These are phyloP conservation scores for Apophysomyces sp. DNA, from an alignment of 371 early-diverging fungal genomes.

Conservation along the genomic window DNA sequence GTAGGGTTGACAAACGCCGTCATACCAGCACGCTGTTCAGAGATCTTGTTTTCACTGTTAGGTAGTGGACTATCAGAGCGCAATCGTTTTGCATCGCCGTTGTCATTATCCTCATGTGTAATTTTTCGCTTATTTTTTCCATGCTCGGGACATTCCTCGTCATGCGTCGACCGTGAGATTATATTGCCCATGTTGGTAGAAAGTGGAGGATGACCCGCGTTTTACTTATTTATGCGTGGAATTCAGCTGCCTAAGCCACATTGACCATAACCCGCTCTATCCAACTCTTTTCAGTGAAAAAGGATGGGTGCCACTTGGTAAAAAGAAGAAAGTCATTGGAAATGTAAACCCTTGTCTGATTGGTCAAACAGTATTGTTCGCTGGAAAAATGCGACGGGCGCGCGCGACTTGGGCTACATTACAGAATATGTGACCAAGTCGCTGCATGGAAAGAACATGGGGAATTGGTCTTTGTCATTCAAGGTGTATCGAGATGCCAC, in stretches of 20 bases:
- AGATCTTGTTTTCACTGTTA: slow-evolving; percentile 3
- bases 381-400: slow-evolving; percentile 57
- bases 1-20: slow-evolving; percentile 63
- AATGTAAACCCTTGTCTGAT: background rate
- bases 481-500: slow-evolving; percentile 47
- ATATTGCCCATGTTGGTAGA: slow-evolving; percentile 5
- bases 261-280: background rate
- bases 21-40: slow-evolving; percentile 80
- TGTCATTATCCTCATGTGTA: slow-evolving; percentile 11
- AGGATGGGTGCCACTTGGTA: slow-evolving; percentile 41
- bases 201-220: background rate
- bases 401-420: slow-evolving; percentile 48
- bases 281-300: background rate
- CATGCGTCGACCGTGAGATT: slow-evolving; percentile 11
- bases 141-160: background rate
- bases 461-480: slow-evolving; percentile 47
- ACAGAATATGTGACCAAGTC: slow-evolving; percentile 50
- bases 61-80: background rate
- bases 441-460: slow-evolving; percentile 48
- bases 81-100: slow-evolving; percentile 11
- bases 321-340: background rate
- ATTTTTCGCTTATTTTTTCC: slow-evolving; percentile 15
- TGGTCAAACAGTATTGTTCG: slow-evolving; percentile 38
- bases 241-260: background rate
- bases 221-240: background rate